Evolutionary conservation across 2,329 filamentous ascomycete genomes (phyloP), one percentile per base, ranked within the genome.

Genomic region (Geosmithia morbida): DNA sequence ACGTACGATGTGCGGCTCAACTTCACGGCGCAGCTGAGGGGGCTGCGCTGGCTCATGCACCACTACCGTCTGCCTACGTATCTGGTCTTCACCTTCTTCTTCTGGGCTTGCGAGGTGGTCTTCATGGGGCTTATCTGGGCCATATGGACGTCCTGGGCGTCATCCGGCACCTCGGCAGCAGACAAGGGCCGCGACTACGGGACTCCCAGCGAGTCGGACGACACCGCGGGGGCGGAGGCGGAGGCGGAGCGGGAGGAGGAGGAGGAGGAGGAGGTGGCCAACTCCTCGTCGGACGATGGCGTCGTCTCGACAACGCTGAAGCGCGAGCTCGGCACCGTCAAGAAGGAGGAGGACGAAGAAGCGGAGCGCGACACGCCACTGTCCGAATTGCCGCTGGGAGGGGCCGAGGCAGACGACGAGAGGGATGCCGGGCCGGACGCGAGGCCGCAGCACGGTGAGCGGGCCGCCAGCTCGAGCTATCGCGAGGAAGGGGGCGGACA

Each of bases 41-140:
- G 90, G 0, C 61, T 96, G 51, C 70, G 84, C 45, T 92, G 85
- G 79, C 56, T 89, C 48, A 94, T 98, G 85, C 92, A 92, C 57
- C 81, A 87, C 51, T 83, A 90, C 66, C 79, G 84, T 13, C 57
- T 92, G 37, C 61, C 79, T 2, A 80, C 80, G 5, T 88, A 87
- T 49, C 46, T 84, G 1, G 57, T 81, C 1, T 84, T 88, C 56
- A 85, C 81, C 0, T 62, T 68, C 1, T 54, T 77, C 0, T 96
- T 96, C 63, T 97, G 89, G 87, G 59, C 68, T 1, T 77, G 79
- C 13, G 87, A 90, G 58, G 71, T 94, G 56, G 52, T 79, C 0
- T 83, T 81, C 41, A 76, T 85, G 60, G 68, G 71, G 1, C 39
- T 81, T 1, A 80, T 76, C 0, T 94, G 86, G 83, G 60, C 74